A percentile compares a stretch with the other conserved stretches of the same genome.
phyloP scores from a whole-genome alignment of 1,139 yeast species.

The Yamadazyma blattariae region DNA sequence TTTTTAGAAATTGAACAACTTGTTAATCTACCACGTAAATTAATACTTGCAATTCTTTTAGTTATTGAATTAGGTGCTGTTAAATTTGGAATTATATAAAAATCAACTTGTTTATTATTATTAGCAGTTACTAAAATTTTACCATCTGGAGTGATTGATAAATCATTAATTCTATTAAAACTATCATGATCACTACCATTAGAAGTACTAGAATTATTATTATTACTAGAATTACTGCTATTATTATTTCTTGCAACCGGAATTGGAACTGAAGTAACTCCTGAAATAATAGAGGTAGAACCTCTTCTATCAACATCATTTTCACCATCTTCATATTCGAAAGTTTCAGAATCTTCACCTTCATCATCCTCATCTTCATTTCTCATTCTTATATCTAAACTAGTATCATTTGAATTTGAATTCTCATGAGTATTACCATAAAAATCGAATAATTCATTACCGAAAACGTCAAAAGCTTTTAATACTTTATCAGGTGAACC shows the following conservation, averaged over 20 bases:
- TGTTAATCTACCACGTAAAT: constrained; percentile 35
- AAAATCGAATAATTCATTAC: constrained; percentile 42
- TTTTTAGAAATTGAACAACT: constrained; percentile 39
- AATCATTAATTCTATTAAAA: constrained; percentile 60
- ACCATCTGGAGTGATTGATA: constrained; percentile 63
- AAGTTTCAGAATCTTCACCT: constrained; percentile 18
- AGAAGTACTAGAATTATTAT: no score
- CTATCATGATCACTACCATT: constrained; percentile 10
- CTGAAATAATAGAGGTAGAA: neutral
- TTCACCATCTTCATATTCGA: constrained; percentile 24
- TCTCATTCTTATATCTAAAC: constrained; percentile 14
- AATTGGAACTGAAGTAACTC: constrained; percentile 1
- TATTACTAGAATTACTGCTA: neutral
- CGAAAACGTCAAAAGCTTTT: constrained; percentile 54
- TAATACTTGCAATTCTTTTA: constrained; percentile 30
- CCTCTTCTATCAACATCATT: constrained; percentile 24
- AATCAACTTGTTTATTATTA: constrained; percentile 54
- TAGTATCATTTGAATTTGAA: constrained; percentile 9
- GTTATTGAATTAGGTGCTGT: constrained; percentile 35
- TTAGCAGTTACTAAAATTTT: constrained; percentile 61
- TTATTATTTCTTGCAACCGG: neutral
- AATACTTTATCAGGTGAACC: constrained; percentile 81
- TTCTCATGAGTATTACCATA: constrained; percentile 38
- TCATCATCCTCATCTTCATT: constrained; percentile 16
- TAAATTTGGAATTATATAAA: constrained; percentile 43